phyloP scores from a whole-genome alignment of 148 eudicot genomes.

The Vaccinium myrtillus region DNA sequence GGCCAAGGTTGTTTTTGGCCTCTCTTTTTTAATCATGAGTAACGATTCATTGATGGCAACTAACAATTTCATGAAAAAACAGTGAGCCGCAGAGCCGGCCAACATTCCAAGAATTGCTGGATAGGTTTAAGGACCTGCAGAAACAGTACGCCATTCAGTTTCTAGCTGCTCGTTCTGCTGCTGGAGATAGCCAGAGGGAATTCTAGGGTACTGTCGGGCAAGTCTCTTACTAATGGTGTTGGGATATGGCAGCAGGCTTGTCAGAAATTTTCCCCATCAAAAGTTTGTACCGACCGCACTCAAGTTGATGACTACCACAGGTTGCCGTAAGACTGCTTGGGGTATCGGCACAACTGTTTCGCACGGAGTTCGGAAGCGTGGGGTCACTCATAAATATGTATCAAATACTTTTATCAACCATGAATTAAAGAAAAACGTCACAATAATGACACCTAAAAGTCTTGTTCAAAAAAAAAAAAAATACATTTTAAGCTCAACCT shows the following conservation, averaged over 20 bases:
- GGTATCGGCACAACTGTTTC: background rate
- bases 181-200: slow-evolving; percentile 50
- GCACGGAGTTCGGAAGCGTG: too few species aligned
- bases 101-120: slow-evolving; percentile 80
- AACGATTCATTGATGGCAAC: background rate
- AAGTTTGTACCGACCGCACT: background rate
- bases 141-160: slow-evolving; percentile 52
- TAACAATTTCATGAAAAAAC: slow-evolving; percentile 18
- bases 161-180: slow-evolving; percentile 54
- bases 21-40: background rate
- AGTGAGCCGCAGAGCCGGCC: slow-evolving; percentile 85
- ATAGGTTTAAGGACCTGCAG: slow-evolving; percentile 76
- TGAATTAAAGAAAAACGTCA: too few species aligned
- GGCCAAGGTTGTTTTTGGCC: background rate
- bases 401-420: too few species aligned
- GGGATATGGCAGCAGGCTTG: background rate
- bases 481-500: too few species aligned
- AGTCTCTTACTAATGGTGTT: background rate
- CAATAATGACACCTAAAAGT: too few species aligned
- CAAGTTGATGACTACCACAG: background rate
- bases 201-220: background rate
- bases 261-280: background rate
- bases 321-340: background rate
- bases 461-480: too few species aligned
- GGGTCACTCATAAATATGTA: too few species aligned